Evolutionary conservation across 257 asterid genomes (phyloP).

Genomic region (Ilex asprella): DNA sequence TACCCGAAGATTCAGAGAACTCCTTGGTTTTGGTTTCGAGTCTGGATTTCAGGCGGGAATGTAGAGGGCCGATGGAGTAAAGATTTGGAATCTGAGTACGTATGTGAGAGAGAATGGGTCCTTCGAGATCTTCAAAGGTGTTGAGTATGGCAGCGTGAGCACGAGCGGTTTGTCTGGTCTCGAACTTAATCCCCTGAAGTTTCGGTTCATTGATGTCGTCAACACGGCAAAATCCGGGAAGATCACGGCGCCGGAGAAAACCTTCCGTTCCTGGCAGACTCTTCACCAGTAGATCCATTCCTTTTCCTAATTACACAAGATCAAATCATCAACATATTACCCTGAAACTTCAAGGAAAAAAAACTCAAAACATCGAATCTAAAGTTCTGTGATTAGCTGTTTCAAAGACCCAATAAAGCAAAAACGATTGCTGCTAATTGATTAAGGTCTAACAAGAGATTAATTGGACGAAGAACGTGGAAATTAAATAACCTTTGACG

Average conservation of each 20-base stretch:
- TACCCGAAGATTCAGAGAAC: neutral
- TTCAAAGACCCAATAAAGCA: no score
- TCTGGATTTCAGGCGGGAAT: conserved; percentile 14
- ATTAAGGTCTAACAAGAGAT: no score
- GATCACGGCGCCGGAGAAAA: conserved; percentile 27
- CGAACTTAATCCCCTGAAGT: neutral
- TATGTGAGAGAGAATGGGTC: conserved; percentile 13
- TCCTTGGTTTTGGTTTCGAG: neutral
- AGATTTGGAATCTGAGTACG: conserved; percentile 18
- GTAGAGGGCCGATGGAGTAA: conserved; percentile 26
- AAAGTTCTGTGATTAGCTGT: no score
- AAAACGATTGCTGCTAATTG: no score
- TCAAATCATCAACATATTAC: no score
- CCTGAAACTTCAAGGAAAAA: no score
- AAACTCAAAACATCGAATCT: no score
- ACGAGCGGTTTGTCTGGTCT: conserved; percentile 12
- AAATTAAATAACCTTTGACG: no score
- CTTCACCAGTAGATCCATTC: conserved; percentile 21
- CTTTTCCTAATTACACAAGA: conserved; percentile 9
- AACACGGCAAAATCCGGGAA: conserved; percentile 21
- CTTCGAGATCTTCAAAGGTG: conserved; percentile 30
- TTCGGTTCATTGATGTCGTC: conserved; percentile 8
- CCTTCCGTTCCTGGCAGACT: conserved; percentile 25
- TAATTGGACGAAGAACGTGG: no score
- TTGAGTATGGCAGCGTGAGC: conserved; percentile 24